These are phyloP conservation scores for Podospora fimiseda DNA, from an alignment of 495 filamentous ascomycete genomes.

Conservation along the genomic window DNA sequence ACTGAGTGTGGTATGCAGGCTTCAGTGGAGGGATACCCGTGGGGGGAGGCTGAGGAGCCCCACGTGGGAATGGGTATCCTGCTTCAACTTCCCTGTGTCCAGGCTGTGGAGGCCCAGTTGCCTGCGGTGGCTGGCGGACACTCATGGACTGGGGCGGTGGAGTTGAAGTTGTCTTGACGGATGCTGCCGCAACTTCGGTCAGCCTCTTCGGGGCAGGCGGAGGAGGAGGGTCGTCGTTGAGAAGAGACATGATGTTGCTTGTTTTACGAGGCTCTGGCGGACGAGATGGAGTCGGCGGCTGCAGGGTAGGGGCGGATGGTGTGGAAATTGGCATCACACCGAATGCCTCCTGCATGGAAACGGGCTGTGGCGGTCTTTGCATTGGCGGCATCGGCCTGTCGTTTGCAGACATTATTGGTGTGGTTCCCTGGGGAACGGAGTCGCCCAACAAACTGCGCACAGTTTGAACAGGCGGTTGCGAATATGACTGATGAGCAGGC, in stretches of 20 bases:
- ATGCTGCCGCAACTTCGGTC: constrained; percentile 30
- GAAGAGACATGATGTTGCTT: constrained; percentile 43
- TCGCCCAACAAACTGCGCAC: constrained; percentile 29
- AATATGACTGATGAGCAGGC: constrained; percentile 27
- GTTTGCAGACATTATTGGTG: constrained; percentile 10
- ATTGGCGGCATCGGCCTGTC: constrained; percentile 27
- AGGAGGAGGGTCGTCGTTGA: constrained; percentile 44
- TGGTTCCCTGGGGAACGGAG: constrained; percentile 23
- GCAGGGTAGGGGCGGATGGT: constrained; percentile 28
- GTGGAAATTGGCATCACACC: constrained; percentile 22
- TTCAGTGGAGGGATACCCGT: constrained; percentile 44
- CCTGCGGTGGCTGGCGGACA: constrained; percentile 29
- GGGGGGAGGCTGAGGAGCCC: constrained; percentile 29
- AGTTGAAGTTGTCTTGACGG: constrained; percentile 34
- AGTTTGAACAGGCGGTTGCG: constrained; percentile 23
- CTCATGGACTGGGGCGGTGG: constrained; percentile 38
- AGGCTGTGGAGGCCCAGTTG: constrained; percentile 26
- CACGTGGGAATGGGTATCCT: constrained; percentile 33
- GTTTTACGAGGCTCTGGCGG: constrained; percentile 36
- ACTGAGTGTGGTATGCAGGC: constrained; percentile 34
- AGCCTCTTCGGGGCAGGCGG: constrained; percentile 34
- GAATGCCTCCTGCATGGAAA: constrained; percentile 34
- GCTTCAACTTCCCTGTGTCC: constrained; percentile 35
- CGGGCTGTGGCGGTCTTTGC: constrained; percentile 27
- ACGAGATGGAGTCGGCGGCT: constrained; percentile 26